Evolutionary conservation across 2,329 filamentous ascomycete genomes (phyloP).

Genomic region (Furcasterigmium sp.): DNA sequence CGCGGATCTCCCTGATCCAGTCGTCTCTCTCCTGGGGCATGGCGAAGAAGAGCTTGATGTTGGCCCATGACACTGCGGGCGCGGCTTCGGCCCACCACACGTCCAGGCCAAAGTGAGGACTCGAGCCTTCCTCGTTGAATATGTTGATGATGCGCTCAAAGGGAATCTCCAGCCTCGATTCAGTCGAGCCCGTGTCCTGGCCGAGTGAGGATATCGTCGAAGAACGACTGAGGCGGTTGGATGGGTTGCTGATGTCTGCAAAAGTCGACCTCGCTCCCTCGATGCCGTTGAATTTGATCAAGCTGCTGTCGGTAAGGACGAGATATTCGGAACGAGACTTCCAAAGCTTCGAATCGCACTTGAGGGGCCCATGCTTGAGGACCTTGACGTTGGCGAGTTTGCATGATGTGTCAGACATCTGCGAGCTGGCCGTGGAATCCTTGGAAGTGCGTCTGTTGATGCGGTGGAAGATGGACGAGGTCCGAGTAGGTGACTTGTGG

Average conservation of each 20-base stretch:
- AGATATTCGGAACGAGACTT: constrained; percentile 46
- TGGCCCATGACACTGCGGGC: constrained; percentile 38
- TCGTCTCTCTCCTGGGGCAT: constrained; percentile 43
- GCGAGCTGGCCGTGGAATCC: constrained; percentile 24
- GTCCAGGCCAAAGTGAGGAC: constrained; percentile 46
- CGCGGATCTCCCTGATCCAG: constrained; percentile 42
- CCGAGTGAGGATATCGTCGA: constrained; percentile 16
- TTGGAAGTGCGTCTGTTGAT: constrained; percentile 34
- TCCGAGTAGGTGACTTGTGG: constrained; percentile 25
- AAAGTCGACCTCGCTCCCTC: constrained; percentile 43
- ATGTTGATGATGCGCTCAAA: constrained; percentile 45
- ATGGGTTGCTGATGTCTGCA: constrained; percentile 29
- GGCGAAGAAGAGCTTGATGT: constrained; percentile 43
- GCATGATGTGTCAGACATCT: constrained; percentile 8
- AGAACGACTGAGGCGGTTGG: constrained; percentile 15
- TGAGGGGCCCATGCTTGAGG: constrained; percentile 40
- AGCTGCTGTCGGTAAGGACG: constrained; percentile 43
- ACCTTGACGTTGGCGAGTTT: constrained; percentile 26
- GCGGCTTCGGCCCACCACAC: constrained; percentile 49
- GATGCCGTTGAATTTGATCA: constrained; percentile 44
- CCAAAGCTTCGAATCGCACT: constrained; percentile 42
- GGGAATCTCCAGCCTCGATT: constrained; percentile 40
- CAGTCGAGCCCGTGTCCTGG: constrained; percentile 25
- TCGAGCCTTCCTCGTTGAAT: constrained; percentile 44
- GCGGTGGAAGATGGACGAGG: constrained; percentile 31